These are phyloP conservation scores for Pythium periplocum DNA, from an alignment of 352 stramenopile species.

Conservation along the genomic window DNA sequence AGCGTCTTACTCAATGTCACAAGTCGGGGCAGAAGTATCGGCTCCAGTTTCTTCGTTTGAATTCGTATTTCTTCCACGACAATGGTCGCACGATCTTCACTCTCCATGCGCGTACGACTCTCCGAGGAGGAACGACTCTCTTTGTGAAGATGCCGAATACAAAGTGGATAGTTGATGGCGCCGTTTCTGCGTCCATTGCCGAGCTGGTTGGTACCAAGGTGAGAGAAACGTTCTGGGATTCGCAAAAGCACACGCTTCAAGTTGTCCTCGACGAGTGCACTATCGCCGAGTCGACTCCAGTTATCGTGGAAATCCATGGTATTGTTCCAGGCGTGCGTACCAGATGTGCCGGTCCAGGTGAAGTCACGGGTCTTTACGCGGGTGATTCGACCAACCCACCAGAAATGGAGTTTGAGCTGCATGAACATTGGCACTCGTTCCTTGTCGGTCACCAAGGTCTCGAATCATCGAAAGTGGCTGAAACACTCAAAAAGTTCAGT, in stretches of 20 bases:
- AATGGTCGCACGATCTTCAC: constrained; percentile 35
- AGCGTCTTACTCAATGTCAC: constrained; percentile 23
- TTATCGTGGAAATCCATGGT: constrained; percentile 32
- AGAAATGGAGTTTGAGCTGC: constrained; percentile 36
- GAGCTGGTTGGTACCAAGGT: constrained; percentile 24
- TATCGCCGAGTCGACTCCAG: constrained; percentile 19
- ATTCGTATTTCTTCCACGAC: constrained; percentile 50
- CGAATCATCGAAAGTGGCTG: constrained; percentile 31
- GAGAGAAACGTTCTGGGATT: constrained; percentile 41
- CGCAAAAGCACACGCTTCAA: constrained; percentile 31
- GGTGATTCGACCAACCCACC: constrained; percentile 15
- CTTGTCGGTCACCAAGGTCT: constrained; percentile 41
- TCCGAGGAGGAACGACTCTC: constrained; percentile 21
- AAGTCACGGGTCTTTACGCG: constrained; percentile 28
- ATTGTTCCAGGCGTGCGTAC: constrained; percentile 14
- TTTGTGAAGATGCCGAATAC: constrained; percentile 39
- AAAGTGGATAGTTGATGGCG: constrained; percentile 32
- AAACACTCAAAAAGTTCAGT: constrained; percentile 44
- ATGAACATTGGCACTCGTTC: constrained; percentile 56
- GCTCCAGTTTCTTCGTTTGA: constrained; percentile 50
- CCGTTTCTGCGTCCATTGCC: constrained; percentile 19
- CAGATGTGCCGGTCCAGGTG: constrained; percentile 35
- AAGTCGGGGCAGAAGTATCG: constrained; percentile 32
- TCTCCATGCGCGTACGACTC: constrained; percentile 24
- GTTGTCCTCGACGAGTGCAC: constrained; percentile 27